Evolutionary conservation across 768 basidiomycete species (phyloP).

Genomic region (Pseudohyphozyma bogoriensis): DNA sequence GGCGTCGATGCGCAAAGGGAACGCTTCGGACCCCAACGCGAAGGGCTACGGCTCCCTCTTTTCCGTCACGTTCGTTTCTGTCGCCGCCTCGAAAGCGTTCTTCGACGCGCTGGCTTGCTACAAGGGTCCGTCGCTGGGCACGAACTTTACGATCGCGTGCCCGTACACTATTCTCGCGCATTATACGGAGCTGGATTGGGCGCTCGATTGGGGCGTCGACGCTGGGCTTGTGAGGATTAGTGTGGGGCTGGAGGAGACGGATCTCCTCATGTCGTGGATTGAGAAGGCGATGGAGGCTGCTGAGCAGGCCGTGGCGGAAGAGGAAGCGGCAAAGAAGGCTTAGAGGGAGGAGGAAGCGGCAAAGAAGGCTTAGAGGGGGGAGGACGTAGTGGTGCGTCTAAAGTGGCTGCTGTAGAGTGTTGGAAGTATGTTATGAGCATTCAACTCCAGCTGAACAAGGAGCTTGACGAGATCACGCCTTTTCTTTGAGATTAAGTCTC

Average conservation of each 20-base stretch:
- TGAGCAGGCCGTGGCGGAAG: constrained; percentile 42
- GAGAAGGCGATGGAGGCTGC: constrained; percentile 61
- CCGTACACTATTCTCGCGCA: constrained; percentile 91
- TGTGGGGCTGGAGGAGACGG: constrained; percentile 74
- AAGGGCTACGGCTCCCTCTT: constrained; percentile 48
- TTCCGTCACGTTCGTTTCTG: constrained; percentile 54
- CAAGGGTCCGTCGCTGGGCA: constrained; percentile 76
- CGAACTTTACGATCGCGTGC: constrained; percentile 89
- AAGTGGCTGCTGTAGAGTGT: too few relatives aligned
- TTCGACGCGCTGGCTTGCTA: constrained; percentile 62
- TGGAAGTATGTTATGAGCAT: too few relatives aligned
- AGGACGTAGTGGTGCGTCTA: too few relatives aligned
- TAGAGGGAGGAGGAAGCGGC: too few relatives aligned
- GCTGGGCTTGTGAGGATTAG: constrained; percentile 72
- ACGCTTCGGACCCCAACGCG: constrained; percentile 4
- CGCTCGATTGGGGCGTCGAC: constrained; percentile 74
- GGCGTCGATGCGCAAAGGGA: constrained; percentile 48
- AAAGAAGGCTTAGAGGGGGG: too few relatives aligned
- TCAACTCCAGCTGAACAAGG: too few relatives aligned
- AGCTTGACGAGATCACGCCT: too few relatives aligned
- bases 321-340: too few relatives aligned
- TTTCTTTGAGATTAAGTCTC: too few relatives aligned
- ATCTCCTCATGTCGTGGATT: constrained; percentile 52
- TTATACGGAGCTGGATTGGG: constrained; percentile 83
- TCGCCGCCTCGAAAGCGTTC: constrained; percentile 40